Base-by-base conservation (phyloP, 2,329 filamentous ascomycete genomes). In the Cryoendolithus antarcticus region DNA sequence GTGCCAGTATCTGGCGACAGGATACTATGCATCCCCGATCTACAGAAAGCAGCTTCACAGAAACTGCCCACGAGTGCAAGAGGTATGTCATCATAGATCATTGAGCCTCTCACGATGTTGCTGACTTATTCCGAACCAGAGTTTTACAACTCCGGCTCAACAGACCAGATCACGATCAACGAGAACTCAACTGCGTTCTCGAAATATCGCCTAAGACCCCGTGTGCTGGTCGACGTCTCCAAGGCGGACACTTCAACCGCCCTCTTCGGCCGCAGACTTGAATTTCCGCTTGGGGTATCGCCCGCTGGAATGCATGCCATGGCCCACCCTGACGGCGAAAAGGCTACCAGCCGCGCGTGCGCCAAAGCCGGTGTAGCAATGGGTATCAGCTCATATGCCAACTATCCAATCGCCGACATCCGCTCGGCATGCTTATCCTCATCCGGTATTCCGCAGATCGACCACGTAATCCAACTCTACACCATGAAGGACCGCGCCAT, bases 91-190 rank as follows among this genome's bases (percentile, higher is more conserved):
- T 15, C 7, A 32, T 11, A 3, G 11, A 3, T 11, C 5, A 15
- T 32, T 6, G n/a, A 12, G 31, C 8, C 7, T 9, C 11, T 3
- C 3, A 31, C 10, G 3, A 31, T 10, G 9, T 10, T 31, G 5
- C 10, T 13, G 7, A 10, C 27, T 9, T n/a, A 27, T 6, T 9
- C 9, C 9, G 15, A 36, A 7, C 19, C 43, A 65, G 71, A 74
- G 37, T 75, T 74, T 55, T 75, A 69, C 53, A 74, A 75, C 49
- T 71, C 69, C 43, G 72, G 72, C 4, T 69, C 71, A 4, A 74
- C 73, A 58, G 70, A 72, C 44, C 57, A 71, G 15, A 56, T 68
- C 38, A 73, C 70, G 9, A 53, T 74, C n/a, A 53, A 55, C 13
- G 71, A 74, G 38, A 76, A 76, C 41, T 60, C 66, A 37, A 60